phyloP scores from a whole-genome alignment of 1,284 basidiomycete species.

The Cryptococcus maquisensis region DNA sequence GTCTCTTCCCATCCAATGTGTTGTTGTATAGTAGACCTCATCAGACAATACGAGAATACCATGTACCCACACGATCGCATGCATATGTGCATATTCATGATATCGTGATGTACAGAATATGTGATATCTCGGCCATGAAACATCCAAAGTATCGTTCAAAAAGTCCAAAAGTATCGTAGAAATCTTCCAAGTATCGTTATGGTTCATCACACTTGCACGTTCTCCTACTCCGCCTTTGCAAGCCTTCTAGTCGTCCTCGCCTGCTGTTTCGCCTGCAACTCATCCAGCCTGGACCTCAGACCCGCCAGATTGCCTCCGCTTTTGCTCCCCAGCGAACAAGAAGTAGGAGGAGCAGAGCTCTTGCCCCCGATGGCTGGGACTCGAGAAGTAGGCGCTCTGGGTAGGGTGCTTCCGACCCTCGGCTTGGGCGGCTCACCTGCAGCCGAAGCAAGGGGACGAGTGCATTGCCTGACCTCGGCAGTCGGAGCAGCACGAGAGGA shows the following conservation, averaged over 20 bases:
- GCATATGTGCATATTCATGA: too few relatives aligned
- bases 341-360: slow-evolving; percentile 4
- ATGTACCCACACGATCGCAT: too few relatives aligned
- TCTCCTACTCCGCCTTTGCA: neutral
- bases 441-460: slow-evolving; percentile 1
- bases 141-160: too few relatives aligned
- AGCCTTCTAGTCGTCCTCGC: neutral
- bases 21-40: slow-evolving; percentile 5
- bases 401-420: slow-evolving; percentile 4
- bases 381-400: neutral
- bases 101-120: too few relatives aligned
- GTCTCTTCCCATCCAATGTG: neutral
- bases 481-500: neutral
- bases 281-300: slow-evolving; percentile 23
- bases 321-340: too few relatives aligned
- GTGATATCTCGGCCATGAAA: too few relatives aligned
- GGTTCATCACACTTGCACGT: neutral
- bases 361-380: slow-evolving; percentile 4
- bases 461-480: neutral
- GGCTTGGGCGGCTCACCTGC: neutral
- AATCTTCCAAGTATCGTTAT: neutral
- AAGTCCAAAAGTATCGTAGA: too few relatives aligned
- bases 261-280: slow-evolving; percentile 22
- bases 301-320: slow-evolving; percentile 11
- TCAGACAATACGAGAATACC: too few relatives aligned